A percentile compares a stretch with the other conserved stretches of the same genome.
phyloP scores from a whole-genome alignment of 495 filamentous ascomycete genomes.

The Annulohypoxylon nitens region DNA sequence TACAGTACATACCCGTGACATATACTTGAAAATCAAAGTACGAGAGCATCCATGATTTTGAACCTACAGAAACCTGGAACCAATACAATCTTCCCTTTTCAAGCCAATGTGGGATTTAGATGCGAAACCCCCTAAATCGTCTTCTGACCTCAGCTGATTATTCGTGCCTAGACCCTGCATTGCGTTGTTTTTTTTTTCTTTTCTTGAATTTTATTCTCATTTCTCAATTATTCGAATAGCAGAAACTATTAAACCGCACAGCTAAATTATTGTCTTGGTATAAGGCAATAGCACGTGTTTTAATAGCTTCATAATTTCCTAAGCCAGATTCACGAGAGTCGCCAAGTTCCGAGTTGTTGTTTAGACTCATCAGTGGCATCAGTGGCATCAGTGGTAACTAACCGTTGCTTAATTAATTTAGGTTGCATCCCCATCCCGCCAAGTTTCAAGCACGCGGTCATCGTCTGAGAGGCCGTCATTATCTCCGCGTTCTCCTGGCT shows the following conservation, averaged over 20 bases:
- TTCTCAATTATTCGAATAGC: constrained; percentile 35
- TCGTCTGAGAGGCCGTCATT: constrained; percentile 50
- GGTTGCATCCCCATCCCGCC: constrained; percentile 18
- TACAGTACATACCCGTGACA: neutral
- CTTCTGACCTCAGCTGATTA: constrained; percentile 50
- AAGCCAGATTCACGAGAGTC: neutral
- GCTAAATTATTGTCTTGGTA: constrained; percentile 32
- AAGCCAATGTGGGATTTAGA: constrained; percentile 29
- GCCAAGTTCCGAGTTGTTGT: neutral
- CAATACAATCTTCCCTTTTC: constrained; percentile 3
- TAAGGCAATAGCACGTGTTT: constrained; percentile 35
- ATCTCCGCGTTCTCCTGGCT: constrained; percentile 56
- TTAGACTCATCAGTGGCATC: neutral
- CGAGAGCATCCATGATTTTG: neutral
- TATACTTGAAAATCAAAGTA: neutral
- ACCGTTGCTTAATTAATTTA: constrained; percentile 17
- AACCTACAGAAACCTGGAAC: neutral
- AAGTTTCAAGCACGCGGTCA: constrained; percentile 43
- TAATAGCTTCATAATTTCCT: constrained; percentile 1
- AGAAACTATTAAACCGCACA: constrained; percentile 7
- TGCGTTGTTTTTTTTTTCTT: constrained; percentile 43
- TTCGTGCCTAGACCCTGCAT: constrained; percentile 44
- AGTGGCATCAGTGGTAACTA: neutral
- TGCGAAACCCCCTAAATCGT: constrained; percentile 41
- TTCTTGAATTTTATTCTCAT: constrained; percentile 18